These are phyloP conservation scores for Aspergillus quadricinctus DNA, from an alignment of 2,329 filamentous ascomycete genomes.

Conservation along the genomic window DNA sequence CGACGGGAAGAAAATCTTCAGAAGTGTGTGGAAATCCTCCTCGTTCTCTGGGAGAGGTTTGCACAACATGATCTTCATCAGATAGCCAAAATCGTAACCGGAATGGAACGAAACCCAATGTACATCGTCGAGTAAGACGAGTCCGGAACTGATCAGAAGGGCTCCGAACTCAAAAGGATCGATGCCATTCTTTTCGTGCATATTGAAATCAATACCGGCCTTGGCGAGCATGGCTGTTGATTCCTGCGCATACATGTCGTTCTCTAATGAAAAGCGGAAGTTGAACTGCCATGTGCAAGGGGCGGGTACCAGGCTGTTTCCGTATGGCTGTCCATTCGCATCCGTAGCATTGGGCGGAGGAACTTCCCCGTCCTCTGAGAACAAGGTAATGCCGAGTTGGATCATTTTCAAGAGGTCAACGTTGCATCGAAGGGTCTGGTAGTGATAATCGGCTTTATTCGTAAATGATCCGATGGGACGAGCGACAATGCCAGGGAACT, in stretches of 20 bases:
- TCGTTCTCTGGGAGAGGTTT: conserved; percentile 83
- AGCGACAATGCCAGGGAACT: conserved; percentile 96
- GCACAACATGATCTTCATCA: conserved; percentile 88
- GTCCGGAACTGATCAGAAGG: conserved; percentile 82
- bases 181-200: conserved; percentile 83
- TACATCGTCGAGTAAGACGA: conserved; percentile 81
- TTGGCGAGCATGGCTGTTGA: conserved; percentile 88
- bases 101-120: conserved; percentile 98
- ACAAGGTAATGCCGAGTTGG: conserved; percentile 90
- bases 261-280: conserved; percentile 89
- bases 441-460: conserved; percentile 96
- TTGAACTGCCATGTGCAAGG: conserved; percentile 99
- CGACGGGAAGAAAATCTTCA: conserved; percentile 88
- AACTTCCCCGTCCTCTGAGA: conserved; percentile 83
- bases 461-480: conserved; percentile 91
- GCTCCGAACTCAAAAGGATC: conserved; percentile 85
- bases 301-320: conserved; percentile 53
- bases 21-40: conserved; percentile 78
- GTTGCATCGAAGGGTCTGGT: conserved; percentile 94
- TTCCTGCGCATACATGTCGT: conserved; percentile 96
- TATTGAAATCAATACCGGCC: conserved; percentile 86
- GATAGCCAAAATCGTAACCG: conserved; percentile 95
- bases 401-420: conserved; percentile 98
- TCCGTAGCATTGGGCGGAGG: conserved; percentile 65
- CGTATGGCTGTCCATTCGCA: conserved; percentile 47